phyloP scores from a whole-genome alignment of 495 filamentous ascomycete species.

The Neurospora terricola region DNA sequence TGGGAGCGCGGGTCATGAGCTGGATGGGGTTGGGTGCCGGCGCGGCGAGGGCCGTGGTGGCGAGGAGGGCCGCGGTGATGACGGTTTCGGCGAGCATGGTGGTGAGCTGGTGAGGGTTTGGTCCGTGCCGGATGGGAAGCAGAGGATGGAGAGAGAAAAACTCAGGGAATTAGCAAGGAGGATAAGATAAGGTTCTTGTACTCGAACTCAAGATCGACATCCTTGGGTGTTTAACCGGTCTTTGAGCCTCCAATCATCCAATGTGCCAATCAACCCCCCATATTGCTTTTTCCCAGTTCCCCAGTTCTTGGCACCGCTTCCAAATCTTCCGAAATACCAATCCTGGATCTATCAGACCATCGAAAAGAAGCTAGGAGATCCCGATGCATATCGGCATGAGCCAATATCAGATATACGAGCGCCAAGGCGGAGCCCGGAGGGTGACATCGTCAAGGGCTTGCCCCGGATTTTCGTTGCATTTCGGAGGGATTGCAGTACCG shows the following conservation, averaged over 20 bases:
- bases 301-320: background rate
- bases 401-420: background rate
- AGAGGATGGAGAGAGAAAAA: background rate
- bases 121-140: background rate
- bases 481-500: background rate
- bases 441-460: background rate
- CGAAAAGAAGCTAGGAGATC: background rate
- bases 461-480: background rate
- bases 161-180: background rate
- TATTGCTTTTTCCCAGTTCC: background rate
- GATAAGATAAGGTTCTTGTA: background rate
- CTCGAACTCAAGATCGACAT: background rate
- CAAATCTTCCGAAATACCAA: background rate
- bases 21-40: conserved; percentile 26
- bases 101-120: background rate
- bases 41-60: conserved; percentile 16
- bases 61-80: conserved; percentile 20
- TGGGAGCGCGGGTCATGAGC: conserved; percentile 27
- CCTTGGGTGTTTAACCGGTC: background rate
- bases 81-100: conserved; percentile 22
- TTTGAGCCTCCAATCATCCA: background rate
- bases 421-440: background rate
- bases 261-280: background rate
- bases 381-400: background rate
- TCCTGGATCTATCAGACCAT: background rate